Evolutionary conservation across 2,329 filamentous ascomycete species (phyloP).

Genomic region (Cladobotryum protrusum): DNA sequence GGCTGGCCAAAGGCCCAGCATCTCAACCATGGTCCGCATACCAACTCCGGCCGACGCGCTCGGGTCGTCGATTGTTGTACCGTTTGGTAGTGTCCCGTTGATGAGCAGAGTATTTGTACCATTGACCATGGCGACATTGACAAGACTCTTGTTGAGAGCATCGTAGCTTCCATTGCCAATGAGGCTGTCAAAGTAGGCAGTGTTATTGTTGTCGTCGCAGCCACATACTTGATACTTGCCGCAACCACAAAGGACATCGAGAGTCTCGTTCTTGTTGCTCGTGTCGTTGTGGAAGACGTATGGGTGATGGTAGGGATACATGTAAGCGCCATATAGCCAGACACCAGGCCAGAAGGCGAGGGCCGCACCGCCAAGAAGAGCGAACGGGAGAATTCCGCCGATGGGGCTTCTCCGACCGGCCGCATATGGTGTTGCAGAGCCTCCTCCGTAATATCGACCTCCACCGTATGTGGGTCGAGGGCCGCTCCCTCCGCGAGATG

Average conservation of each 20-base stretch:
- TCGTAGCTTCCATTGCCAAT: conserved; percentile 59
- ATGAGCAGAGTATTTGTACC: conserved; percentile 54
- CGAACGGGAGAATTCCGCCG: conserved; percentile 46
- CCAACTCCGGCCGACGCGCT: conserved; percentile 28
- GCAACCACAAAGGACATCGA: conserved; percentile 43
- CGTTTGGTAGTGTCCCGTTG: conserved; percentile 70
- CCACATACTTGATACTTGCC: conserved; percentile 46
- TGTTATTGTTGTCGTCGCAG: conserved; percentile 62
- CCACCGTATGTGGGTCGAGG: conserved; percentile 52
- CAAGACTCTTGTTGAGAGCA: conserved; percentile 53
- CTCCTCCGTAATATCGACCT: conserved; percentile 61
- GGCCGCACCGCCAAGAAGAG: conserved; percentile 42
- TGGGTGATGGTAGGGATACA: conserved; percentile 43
- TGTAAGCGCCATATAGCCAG: conserved; percentile 59
- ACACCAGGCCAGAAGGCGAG: conserved; percentile 57
- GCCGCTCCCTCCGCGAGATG: conserved; percentile 53
- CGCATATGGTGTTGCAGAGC: conserved; percentile 53
- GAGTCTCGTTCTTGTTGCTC: conserved; percentile 33
- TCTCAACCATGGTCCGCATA: conserved; percentile 28
- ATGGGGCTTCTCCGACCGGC: conserved; percentile 44
- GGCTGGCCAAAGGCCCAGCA: conserved; percentile 46
- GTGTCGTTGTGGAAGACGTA: conserved; percentile 46
- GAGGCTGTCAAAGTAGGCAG: conserved; percentile 53
- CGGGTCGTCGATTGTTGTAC: conserved; percentile 44
- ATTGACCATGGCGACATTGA: conserved; percentile 46